These are phyloP conservation scores for Suzukiozyma palmioleophila DNA, from an alignment of 1,139 yeast genomes.

Conservation along the genomic window DNA sequence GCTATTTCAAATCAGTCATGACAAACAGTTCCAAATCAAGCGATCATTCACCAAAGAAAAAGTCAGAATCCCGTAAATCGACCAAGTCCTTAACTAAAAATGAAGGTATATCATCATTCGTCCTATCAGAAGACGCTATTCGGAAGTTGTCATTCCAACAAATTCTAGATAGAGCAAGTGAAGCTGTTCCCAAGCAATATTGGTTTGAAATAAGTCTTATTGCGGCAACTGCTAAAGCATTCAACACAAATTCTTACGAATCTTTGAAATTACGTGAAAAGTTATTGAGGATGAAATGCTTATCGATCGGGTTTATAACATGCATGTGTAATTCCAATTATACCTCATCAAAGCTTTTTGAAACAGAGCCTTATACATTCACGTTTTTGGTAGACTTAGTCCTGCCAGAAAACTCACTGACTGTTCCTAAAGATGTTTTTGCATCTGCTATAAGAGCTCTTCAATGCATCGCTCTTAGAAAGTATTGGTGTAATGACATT, in stretches of 20 bases:
- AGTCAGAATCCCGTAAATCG: constrained; percentile 8
- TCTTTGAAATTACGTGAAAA: constrained; percentile 53
- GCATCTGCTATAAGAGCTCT: constrained; percentile 63
- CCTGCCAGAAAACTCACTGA: constrained; percentile 49
- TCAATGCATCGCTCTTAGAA: constrained; percentile 66
- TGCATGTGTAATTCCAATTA: constrained; percentile 50
- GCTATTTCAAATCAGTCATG: constrained; percentile 39
- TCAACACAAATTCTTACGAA: constrained; percentile 53
- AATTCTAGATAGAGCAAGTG: constrained; percentile 57
- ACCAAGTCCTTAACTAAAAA: constrained; percentile 9
- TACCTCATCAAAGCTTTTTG: constrained; percentile 63
- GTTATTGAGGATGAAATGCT: constrained; percentile 60
- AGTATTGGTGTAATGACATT: constrained; percentile 73
- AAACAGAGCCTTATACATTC: constrained; percentile 71
- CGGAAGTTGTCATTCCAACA: constrained; percentile 54
- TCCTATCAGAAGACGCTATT: constrained; percentile 45
- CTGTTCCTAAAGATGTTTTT: constrained; percentile 48
- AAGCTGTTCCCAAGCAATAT: constrained; percentile 54
- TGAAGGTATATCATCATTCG: constrained; percentile 47
- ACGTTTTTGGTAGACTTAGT: constrained; percentile 68
- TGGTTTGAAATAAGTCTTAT: constrained; percentile 64
- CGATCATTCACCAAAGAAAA: constrained; percentile 3
- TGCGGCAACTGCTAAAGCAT: constrained; percentile 69
- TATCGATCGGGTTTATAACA: constrained; percentile 55
- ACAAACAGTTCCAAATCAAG: constrained; percentile 4